Base-by-base conservation (phyloP, 768 basidiomycete species). In the Xerocomus potaroensis region DNA sequence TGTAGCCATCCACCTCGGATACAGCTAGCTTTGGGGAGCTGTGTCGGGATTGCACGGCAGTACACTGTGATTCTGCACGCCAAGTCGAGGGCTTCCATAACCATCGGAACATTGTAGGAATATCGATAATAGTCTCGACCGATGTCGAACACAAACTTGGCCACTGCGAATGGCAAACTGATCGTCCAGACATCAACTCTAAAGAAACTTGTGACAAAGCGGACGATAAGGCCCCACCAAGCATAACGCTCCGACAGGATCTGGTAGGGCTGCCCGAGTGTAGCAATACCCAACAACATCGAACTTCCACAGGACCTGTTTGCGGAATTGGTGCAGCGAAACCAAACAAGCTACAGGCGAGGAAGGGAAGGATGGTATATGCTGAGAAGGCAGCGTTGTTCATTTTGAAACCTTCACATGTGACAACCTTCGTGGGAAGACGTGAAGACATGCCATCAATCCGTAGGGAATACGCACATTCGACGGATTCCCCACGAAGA, bases 401-500 rank as follows among this genome's bases (percentile, higher is more conserved):
- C 38, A 95, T 74, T 4, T 70, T 61, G 62, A 96, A 92, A 0
- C 91, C 90, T 43, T 90, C 91, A 41, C 90, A 87, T 21, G 96
- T 81, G 38, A 98, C 87, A 18, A 96, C 58, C 65, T 43, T 33
- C 5, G 27, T 41, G 9, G 40, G 19, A 4, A 26, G 1, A 24
- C 1, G 14, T 47, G 6, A 14, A 38, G 30, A n/a, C 6, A n/a
- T 37, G 41, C 2, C 16, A n/a, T 27, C 8, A n/a, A 4, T 14
- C 18, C 5, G 18, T 29, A 16, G 24, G 19, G 36, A 34, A 39
- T 11, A 57, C 63, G 6, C 36, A 65, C 83, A 58, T 97, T 98
- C 1, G 95, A 97, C 2, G 90, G 91, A 60, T 97, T 98, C 0
- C 87, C 87, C 2, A 91, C 84, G 39, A 96, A 90, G 1, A 83